Base-by-base conservation (phyloP, 1,139 yeast genomes). In the Arxiozyma slooffiae region DNA sequence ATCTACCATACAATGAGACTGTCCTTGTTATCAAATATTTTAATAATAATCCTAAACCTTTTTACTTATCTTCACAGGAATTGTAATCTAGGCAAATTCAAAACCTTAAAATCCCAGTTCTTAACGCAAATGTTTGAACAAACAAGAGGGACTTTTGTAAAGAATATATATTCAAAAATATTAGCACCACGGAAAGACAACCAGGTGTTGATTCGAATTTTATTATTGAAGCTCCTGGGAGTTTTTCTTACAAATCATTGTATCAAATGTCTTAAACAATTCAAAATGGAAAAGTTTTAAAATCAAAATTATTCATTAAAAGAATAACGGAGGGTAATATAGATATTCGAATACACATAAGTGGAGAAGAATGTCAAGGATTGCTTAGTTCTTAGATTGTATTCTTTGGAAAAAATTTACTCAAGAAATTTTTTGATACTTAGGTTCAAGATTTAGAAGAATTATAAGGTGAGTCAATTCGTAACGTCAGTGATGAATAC, bases 151-250 rank as follows among this genome's bases (percentile, higher is more conserved):
- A 2, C 65, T 72, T 39, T 69, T 90, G 54, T 72, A 77, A 43
- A 71, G 97, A 52, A 80, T 90, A 3, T 90, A 86, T 66, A 88
- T 97, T 0, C 97, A 90, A 64, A n/a, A 90, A 90, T 63, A 90
- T 90, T 48, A 97, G 92, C 61, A 89, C 97, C 0, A 71, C 92
- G 55, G 98, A 90, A 62, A 74, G 95, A 55, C 72, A 85, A 16
- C 94, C 96, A 0, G 96, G 96, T 0, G 78, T 90, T 0, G 63
- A 72, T 1, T 80, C 72, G 37, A 80, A 81, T 11, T 74, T 70
- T 53, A 73, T 92, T 2, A 81, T 92, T 1, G 97, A 89, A 62
- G 97, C 97, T 0, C 97, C 92, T 68, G 98, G 97, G 0, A 87
- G 96, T 1, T 92, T 90, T 74, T 95, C 95, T n/a, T 1, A 67